A percentile compares a stretch with the other conserved stretches of the same genome.
phyloP scores from a whole-genome alignment of 2,329 filamentous ascomycete genomes.

The Ophiocordyceps unilateralis region DNA sequence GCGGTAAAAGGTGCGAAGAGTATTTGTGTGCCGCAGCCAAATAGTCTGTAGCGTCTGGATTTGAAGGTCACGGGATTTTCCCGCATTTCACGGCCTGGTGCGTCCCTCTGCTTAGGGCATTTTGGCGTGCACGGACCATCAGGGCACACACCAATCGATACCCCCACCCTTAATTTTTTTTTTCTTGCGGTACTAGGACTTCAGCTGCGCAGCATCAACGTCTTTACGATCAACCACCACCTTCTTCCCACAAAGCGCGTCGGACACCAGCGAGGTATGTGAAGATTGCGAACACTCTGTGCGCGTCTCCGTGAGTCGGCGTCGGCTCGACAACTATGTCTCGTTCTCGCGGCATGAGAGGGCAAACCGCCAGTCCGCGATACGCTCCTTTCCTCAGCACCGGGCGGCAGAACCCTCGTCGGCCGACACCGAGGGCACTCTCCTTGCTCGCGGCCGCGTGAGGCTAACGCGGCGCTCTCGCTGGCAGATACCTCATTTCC shows the following conservation, averaged over 20 bases:
- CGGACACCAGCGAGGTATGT: constrained; percentile 25
- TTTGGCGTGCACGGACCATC: constrained; percentile 24
- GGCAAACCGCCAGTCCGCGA: constrained; percentile 37
- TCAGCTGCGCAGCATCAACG: not conserved
- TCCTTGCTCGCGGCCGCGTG: constrained; percentile 45
- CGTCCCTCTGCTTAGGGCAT: constrained; percentile 21
- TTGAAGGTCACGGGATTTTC: constrained; percentile 17
- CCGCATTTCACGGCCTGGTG: constrained; percentile 16
- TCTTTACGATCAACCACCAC: not conserved
- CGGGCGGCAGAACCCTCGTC: constrained; percentile 56
- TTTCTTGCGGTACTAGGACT: not conserved
- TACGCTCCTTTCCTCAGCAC: constrained; percentile 47
- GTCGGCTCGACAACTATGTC: constrained; percentile 21
- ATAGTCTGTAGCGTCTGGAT: constrained; percentile 11
- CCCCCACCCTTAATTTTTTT: constrained; percentile 4
- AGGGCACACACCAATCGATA: constrained; percentile 16
- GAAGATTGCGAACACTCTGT: constrained; percentile 6
- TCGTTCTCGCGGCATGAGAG: constrained; percentile 36
- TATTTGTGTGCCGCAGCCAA: not conserved
- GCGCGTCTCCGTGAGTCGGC: constrained; percentile 11
- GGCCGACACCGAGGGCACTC: constrained; percentile 44
- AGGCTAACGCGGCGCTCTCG: constrained; percentile 36
- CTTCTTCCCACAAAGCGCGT: not conserved
- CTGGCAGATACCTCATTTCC: constrained; percentile 49
- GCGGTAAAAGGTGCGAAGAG: constrained; percentile 10